These are phyloP conservation scores for Tuber umbilicatum DNA, from an alignment of 495 filamentous ascomycete species.

Conservation along the genomic window DNA sequence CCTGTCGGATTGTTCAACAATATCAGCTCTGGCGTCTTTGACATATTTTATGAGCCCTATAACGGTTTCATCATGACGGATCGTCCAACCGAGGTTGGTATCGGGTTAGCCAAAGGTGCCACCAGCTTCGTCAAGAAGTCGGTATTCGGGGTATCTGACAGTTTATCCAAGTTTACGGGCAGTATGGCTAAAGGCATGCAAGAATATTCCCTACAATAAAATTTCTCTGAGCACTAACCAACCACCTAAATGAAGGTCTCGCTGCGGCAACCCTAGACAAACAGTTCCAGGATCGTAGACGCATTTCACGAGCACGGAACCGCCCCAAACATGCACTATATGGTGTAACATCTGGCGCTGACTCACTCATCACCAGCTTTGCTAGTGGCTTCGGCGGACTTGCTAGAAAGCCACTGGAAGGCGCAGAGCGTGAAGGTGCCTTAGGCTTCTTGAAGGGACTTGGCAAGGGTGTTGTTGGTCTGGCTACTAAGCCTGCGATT, in stretches of 20 bases:
- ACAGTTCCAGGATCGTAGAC: slow-evolving; percentile 91
- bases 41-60: slow-evolving; percentile 98
- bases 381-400: slow-evolving; percentile 89
- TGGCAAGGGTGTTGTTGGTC: slow-evolving; percentile 84
- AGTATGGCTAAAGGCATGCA: slow-evolving; percentile 77
- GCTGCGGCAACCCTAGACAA: slow-evolving; percentile 94
- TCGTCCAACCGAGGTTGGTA: slow-evolving; percentile 82
- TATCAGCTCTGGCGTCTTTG: slow-evolving; percentile 89
- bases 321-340: slow-evolving; percentile 94
- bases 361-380: slow-evolving; percentile 85
- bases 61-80: slow-evolving; percentile 97
- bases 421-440: slow-evolving; percentile 89
- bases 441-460: slow-evolving; percentile 95
- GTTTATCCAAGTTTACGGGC: slow-evolving; percentile 91
- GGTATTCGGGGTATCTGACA: slow-evolving; percentile 92
- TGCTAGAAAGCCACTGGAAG: slow-evolving; percentile 86
- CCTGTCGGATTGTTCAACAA: slow-evolving; percentile 97
- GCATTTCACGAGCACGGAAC: slow-evolving; percentile 88
- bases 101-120: slow-evolving; percentile 92
- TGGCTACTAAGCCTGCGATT: slow-evolving; percentile 93
- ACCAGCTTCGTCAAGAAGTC: slow-evolving; percentile 97
- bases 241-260: slow-evolving; percentile 46
- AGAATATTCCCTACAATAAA: not conserved
- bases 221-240: not conserved
- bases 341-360: slow-evolving; percentile 90